These are phyloP conservation scores for Actinomortierella ambigua DNA, from an alignment of 371 early-diverging fungal species.

Conservation along the genomic window DNA sequence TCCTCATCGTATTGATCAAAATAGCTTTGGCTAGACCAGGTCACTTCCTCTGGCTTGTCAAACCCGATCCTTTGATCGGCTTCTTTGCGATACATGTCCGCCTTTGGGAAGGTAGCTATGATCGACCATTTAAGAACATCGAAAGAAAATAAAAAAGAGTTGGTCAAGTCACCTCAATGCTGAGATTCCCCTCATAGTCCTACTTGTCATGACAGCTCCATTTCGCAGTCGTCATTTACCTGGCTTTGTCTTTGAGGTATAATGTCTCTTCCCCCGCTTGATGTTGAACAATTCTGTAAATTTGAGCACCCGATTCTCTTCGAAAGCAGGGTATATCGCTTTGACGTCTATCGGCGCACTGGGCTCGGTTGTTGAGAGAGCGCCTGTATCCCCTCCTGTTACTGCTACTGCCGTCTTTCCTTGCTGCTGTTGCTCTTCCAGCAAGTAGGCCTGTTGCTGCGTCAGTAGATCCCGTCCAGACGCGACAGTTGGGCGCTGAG, in stretches of 20 bases:
- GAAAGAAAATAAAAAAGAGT: too few species aligned
- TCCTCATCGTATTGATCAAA: too few species aligned
- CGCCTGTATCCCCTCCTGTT: conserved; percentile 12
- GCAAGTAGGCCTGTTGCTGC: conserved; percentile 25
- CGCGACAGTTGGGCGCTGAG: too few species aligned
- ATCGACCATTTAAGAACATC: too few species aligned
- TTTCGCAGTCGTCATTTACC: neutral
- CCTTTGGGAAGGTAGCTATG: too few species aligned
- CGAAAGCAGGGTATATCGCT: conserved; percentile 70
- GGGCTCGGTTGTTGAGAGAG: conserved; percentile 11
- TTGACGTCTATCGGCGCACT: conserved; percentile 51
- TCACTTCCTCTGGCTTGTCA: too few species aligned
- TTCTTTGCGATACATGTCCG: too few species aligned
- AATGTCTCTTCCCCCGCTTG: conserved; percentile 32
- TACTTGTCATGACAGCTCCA: neutral
- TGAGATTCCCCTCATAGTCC: neutral
- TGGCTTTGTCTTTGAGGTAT: conserved; percentile 34
- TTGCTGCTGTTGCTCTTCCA: conserved; percentile 27
- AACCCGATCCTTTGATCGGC: too few species aligned
- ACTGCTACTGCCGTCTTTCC: conserved; percentile 6
- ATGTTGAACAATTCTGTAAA: conserved; percentile 71
- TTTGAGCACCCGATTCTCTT: conserved; percentile 60
- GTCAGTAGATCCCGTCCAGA: too few species aligned
- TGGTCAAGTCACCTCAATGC: too few species aligned
- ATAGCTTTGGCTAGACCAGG: too few species aligned